Base-by-base conservation (phyloP, 202 grass and related monocot genomes). In the Schoenoplectus tabernaemontani region DNA sequence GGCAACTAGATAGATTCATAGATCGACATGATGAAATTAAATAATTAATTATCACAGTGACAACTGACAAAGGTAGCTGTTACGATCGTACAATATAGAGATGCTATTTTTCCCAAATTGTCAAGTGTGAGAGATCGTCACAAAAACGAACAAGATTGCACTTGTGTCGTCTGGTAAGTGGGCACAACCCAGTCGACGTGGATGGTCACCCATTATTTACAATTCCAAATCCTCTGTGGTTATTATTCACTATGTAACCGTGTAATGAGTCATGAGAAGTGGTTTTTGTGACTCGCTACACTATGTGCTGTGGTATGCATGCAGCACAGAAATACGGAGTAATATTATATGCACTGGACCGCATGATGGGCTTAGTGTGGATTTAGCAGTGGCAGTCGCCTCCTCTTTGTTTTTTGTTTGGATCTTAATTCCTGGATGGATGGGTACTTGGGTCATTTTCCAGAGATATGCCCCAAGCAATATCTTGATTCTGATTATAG, bases 291-390 rank as follows among this genome's bases (percentile, higher is more conserved):
- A 28, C 28, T 28, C 28, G 28, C 28, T 28, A 28, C 28, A 30
- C 23, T 30, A 2, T 33, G 13, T 20, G 16, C 7, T 17, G 13
- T 51, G 28, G 26, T 33, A 5, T 28, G 16, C 1, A 2, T 34
- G 16, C 3, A 24, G 0, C 48, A 56, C 71, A 75, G 28, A 75
- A 56, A 5, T 36, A 5, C 23, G 17, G 4, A 80, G 20, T 0
- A 28, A 33, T 47, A 28, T 48, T 48, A 11, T 36, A 32, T 2
- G 13, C 34, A 30, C 7, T 56, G 82, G 82, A 84, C 82, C 82
- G 82, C 82, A 84, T 50, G 57, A 84, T 84, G 82, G 82, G 82
- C 72, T 64, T 9, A 15, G 11, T 64, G 41, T 76, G 56, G 65
- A 76, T 77, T 60, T 77, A 64, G 42, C 57, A 4, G 41, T 24